Percentiles rank a stretch among this genome's conserved stretches.
Conservation (phyloP, 1,284 basidiomycete species). For the Acaromyces ingoldii region DNA sequence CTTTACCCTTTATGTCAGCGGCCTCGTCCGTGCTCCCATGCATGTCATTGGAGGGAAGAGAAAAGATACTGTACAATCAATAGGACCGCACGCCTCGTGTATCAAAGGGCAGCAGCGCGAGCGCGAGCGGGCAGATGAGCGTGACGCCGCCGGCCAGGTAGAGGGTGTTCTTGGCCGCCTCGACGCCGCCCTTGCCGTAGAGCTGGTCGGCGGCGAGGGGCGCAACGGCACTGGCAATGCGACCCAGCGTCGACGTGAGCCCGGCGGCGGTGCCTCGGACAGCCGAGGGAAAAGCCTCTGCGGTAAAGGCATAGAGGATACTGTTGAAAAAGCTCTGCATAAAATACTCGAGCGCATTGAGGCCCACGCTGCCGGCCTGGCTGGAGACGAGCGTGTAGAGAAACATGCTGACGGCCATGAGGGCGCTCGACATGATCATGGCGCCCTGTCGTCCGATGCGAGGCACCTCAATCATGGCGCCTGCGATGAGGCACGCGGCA, state of each 20-base stretch:
- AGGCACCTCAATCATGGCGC: constrained; percentile 51
- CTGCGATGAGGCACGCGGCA: constrained; percentile 41
- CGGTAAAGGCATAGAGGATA: constrained; percentile 53
- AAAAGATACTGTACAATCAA: too few species aligned
- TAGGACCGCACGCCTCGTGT: constrained; percentile 30
- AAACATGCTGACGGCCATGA: constrained; percentile 53
- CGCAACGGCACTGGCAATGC: constrained; percentile 50
- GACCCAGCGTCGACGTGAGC: constrained; percentile 50
- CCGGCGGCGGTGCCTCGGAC: constrained; percentile 53
- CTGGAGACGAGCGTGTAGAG: constrained; percentile 52
- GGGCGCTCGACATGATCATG: constrained; percentile 51
- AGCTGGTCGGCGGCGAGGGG: constrained; percentile 51
- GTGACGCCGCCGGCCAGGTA: constrained; percentile 36
- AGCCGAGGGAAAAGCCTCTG: constrained; percentile 53
- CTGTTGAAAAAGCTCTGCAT: constrained; percentile 52
- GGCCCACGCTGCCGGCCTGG: constrained; percentile 13
- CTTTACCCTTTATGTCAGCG: too few species aligned
- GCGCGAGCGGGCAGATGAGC: constrained; percentile 28
- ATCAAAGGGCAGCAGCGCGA: constrained; percentile 33
- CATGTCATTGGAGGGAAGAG: too few species aligned
- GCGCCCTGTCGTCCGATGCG: constrained; percentile 53
- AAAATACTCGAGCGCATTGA: constrained; percentile 50
- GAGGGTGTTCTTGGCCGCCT: constrained; percentile 25
- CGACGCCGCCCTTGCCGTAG: constrained; percentile 61
- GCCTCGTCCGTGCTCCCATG: too few species aligned